phyloP scores from a whole-genome alignment of 169 alveolate species.

The Eimeria necatrix region DNA sequence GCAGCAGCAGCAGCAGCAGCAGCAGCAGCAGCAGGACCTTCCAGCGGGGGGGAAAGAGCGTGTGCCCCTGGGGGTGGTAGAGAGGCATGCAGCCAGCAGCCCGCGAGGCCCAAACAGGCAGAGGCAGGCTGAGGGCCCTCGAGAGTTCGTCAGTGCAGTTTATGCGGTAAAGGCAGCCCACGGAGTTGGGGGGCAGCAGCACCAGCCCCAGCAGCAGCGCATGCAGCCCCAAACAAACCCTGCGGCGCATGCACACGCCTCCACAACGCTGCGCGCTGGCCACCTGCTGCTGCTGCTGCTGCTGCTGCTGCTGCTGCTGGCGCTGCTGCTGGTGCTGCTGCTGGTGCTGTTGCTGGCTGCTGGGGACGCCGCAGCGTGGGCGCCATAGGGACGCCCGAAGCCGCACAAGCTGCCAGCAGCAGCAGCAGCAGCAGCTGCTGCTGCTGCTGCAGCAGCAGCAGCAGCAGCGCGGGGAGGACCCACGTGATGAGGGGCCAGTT shows the following conservation, averaged over 20 bases:
- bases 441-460: neutral
- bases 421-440: neutral
- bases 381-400: too few species aligned
- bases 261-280: slow-evolving; percentile 4
- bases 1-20: too few species aligned
- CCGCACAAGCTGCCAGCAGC: neutral
- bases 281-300: neutral
- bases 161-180: slow-evolving; percentile 93
- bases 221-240: slow-evolving; percentile 86
- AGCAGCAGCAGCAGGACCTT: too few species aligned
- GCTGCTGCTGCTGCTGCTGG: neutral
- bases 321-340: neutral
- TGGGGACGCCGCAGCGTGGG: neutral
- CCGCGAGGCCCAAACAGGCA: slow-evolving; percentile 87
- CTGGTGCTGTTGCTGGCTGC: neutral
- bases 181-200: slow-evolving; percentile 89
- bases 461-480: neutral
- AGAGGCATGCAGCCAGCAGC: slow-evolving; percentile 92
- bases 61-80: slow-evolving; percentile 91
- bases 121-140: slow-evolving; percentile 85
- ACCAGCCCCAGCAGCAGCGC: slow-evolving; percentile 85
- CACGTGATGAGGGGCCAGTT: slow-evolving; percentile 89
- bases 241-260: too few species aligned
- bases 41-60: slow-evolving; percentile 85
- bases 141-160: slow-evolving; percentile 93